Base-by-base conservation (phyloP, 495 filamentous ascomycete species). In the Penicillium ochrochloron region DNA sequence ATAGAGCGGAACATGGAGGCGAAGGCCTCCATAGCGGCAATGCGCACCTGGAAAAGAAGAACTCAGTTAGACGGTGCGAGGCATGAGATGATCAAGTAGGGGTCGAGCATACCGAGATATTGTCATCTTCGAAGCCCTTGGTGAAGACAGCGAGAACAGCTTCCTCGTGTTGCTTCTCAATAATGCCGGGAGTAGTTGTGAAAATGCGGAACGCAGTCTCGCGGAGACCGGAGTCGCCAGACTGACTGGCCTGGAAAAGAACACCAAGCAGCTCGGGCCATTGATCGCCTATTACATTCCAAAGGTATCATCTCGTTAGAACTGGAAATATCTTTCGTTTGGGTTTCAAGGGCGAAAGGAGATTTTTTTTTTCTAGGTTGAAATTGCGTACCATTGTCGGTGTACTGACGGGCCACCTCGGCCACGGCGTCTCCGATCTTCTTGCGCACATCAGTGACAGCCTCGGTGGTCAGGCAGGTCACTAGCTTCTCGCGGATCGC, bases 351-450 rank as follows among this genome's bases (percentile, higher is more conserved):
- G 53, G 31, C 31, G 19, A 31, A 31, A 0, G 48, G 48, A 7
- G 12, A 25, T 12, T 25, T 44, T 23, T 52, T 15, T 54, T 23
- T 52, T 15, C 48, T 44, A 17, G 25, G 29, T 66, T 54, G 58
- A 80, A 55, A 29, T 63, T 60, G 70, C 90, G 76, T 83, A 96
- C 92, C 89, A 66, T 89, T 91, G 70, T 97, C 96, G 57, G 90
- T 90, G 76, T 97, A 96, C 74, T 98, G 92, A 70, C 96, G 88
- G 35, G 94, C 96, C 50, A 98, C 81, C 74, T 99, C 96, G 8
- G 96, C 96, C 63, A 98, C 89, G 2, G 95, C 93, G 77, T 99
- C 96, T 60, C 93, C 94, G 73, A 97, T 91, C 78, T 98, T 99
- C 75, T 96, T 96, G 72, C 96, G 84, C 39, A 96, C 90, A 17